A percentile compares a stretch with the other conserved stretches of the same genome.
phyloP scores from a whole-genome alignment of 495 filamentous ascomycete genomes.

The Ramalina peruviana region DNA sequence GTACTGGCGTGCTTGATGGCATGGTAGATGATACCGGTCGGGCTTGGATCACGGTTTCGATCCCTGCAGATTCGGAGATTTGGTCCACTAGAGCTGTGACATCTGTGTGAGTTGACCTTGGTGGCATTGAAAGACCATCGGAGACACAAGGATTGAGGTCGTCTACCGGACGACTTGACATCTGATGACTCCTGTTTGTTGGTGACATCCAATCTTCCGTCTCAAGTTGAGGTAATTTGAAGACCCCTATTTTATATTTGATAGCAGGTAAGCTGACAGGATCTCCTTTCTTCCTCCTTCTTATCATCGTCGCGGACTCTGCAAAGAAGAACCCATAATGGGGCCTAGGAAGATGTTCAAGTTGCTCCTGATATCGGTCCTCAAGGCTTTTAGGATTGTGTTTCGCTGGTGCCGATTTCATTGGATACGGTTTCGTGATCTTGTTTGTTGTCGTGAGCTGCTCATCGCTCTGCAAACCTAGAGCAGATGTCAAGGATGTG shows the following conservation, averaged over 20 bases:
- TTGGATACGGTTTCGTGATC: not conserved
- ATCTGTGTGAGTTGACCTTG: no score
- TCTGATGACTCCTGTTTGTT: no score
- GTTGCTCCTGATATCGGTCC: constrained; percentile 9
- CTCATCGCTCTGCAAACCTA: not conserved
- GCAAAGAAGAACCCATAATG: constrained; percentile 4
- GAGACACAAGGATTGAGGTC: no score
- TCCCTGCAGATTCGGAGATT: no score
- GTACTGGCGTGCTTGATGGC: no score
- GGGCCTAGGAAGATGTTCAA: constrained; percentile 1
- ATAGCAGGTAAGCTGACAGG: constrained; percentile 1
- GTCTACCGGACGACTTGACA: no score
- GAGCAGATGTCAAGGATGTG: constrained; percentile 2
- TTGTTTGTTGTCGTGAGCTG: not conserved
- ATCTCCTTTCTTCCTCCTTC: constrained; percentile 4
- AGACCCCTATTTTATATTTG: not conserved
- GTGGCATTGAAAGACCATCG: no score
- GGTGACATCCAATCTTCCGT: no score
- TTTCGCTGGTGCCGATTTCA: not conserved
- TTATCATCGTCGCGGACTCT: not conserved
- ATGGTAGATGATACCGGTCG: no score
- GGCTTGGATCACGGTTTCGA: no score
- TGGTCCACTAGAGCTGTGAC: no score
- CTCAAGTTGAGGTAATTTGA: not conserved
- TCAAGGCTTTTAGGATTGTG: not conserved